Evolutionary conservation across 2,329 filamentous ascomycete genomes (phyloP), one percentile per base, ranked within the genome.

Genomic region (Nigrospora osmanthi): DNA sequence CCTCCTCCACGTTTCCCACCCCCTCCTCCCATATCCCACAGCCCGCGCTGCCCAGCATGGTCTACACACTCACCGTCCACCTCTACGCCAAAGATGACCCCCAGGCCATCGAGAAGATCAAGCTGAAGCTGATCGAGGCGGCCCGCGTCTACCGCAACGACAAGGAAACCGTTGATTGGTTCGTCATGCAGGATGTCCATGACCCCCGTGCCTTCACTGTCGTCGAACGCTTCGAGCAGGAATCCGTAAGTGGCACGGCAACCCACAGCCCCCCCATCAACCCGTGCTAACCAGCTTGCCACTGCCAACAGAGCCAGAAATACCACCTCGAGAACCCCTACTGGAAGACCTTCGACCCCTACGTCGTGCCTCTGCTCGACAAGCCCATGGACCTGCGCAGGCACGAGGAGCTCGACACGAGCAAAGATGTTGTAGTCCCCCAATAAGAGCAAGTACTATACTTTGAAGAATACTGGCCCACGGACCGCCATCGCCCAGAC

Each of bases 281-380:
- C 23, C 10, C 23, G 23, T 28, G 5, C 23, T 28, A 28, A 28
- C 10, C 10, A 6, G 23, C 23, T 28, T 28, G 23, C 23, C 23
- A 10, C n/a, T 28, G 23, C 12, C 4, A 43, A 43, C 52, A 75
- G 66, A 73, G 69, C 56, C 78, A 82, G 60, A 74, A 80, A 52
- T 81, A 81, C 55, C 78, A 82, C 58, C 70, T 82, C 15, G 73
- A 76, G 57, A 86, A 86, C 63, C 82, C 82, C 0, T 86, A 86
- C 70, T 86, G 81, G 81, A 76, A 85, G 69, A 86, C 83, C 1
- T 87, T 88, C 55, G 83, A 87, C 60, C 81, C 82, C 5, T 87
- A 87, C 55, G 83, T 88, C 30, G 70, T 80, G 40, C 85, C 84
- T 3, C 59, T 88, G 47, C 65, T 89, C 42, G 83, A 81, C 53